phyloP scores from a whole-genome alignment of 2,329 filamentous ascomycete species.

The Bipolaris victoriae region DNA sequence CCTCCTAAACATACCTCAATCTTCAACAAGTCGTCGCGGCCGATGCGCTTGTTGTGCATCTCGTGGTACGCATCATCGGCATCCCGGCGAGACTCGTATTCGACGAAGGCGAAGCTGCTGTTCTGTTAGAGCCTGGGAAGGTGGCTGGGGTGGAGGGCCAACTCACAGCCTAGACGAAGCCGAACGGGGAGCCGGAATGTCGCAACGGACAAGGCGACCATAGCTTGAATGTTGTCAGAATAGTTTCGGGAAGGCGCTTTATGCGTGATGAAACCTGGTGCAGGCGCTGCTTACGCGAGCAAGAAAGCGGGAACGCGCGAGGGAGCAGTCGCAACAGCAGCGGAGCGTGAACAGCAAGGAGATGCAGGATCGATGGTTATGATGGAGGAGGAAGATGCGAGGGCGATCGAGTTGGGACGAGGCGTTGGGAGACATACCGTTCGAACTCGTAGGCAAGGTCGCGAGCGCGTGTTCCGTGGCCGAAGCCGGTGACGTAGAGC shows the following conservation, averaged over 20 bases:
- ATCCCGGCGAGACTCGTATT: constrained; percentile 98
- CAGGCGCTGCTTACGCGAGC: constrained; percentile 2
- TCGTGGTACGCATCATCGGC: constrained; percentile 99
- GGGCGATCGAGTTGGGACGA: constrained; percentile 43
- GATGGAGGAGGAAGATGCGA: constrained; percentile 37
- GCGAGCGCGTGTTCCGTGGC: constrained; percentile 96
- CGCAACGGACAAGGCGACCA: constrained; percentile 95
- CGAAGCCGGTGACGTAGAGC: constrained; percentile 98
- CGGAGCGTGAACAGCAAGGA: constrained; percentile 1
- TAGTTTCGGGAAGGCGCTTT: constrained; percentile 19
- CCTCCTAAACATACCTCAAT: constrained; percentile 74
- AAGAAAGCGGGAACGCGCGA: constrained; percentile 21
- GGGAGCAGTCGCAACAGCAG: constrained; percentile 9
- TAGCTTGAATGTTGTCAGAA: constrained; percentile 72
- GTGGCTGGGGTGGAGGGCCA: constrained; percentile 2
- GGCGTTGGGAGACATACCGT: constrained; percentile 80
- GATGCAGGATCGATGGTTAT: constrained; percentile 19
- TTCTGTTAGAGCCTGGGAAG: constrained; percentile 25
- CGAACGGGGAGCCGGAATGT: constrained; percentile 94
- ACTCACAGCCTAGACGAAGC: constrained; percentile 95
- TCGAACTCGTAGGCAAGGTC: constrained; percentile 99
- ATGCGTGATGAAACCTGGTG: constrained; percentile 23
- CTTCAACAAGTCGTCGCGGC: constrained; percentile 92
- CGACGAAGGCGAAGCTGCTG: constrained; percentile 94
- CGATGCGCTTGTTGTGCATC: constrained; percentile 99